Base-by-base conservation (phyloP, 805 yeast genomes). In the Spathaspora hagerdaliae region DNA sequence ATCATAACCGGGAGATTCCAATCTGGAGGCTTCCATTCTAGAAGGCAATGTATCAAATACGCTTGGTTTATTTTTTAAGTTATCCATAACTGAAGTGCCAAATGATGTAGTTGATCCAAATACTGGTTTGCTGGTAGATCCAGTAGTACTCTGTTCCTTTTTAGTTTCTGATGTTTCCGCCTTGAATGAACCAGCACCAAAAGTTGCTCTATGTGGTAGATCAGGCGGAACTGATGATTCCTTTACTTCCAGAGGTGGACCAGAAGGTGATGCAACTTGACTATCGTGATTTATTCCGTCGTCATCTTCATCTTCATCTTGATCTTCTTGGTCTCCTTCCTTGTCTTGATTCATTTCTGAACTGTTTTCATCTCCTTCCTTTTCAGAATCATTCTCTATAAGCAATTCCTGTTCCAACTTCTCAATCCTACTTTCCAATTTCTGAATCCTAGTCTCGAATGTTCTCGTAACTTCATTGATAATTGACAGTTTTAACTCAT, bases 21-120 rank as follows among this genome's bases (percentile, higher is more conserved):
- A 27, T 31, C 31, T 41, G 34, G 51, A 32, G 5, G 43, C 12
- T 15, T 38, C 45, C 15, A 50, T 36, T 29, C 42, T 44, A 4
- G 54, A 44, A 29, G 63, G 57, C 32, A 53, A 42, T n/a, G 52
- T 41, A 12, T 61, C 68, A 46, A 64, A 65, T 1, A 64, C 61
- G 43, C 55, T 56, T 51, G 53, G 49, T 13, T 58, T 57, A 15
- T 51, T 54, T 38, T 60, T 63, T 45, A 60, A 38, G 27, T 48
- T 60, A 24, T 57, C 65, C 34, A 58, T 50, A 6, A 58, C 50
- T 6, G 52, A 51, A 14, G 61, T 56, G 7, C 74, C 75, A 56
- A 72, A 70, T 1, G 72, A 51, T n/a, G 67, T 63, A 10, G 73
- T 58, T 2, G 79, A 58, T 3, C 75, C 79, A 55, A 70, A 70